Evolutionary conservation across 345 rosid genomes (phyloP), one percentile per base, ranked within the genome.

Genomic region (Acer yangbiense): DNA sequence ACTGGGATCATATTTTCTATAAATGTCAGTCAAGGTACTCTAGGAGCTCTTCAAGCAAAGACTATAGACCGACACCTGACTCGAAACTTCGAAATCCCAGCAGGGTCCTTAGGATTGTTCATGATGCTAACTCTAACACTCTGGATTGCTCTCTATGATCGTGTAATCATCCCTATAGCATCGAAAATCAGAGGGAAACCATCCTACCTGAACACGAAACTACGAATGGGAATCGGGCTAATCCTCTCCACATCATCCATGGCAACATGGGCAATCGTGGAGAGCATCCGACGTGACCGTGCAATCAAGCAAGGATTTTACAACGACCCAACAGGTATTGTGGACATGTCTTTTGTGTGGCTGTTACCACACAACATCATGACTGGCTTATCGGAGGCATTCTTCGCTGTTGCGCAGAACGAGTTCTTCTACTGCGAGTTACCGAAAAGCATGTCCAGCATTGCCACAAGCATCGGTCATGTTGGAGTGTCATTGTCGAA

Each of bases 41-140:
- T 91, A 44, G 35, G 29, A 58, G 76, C 84, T 60, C 80, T 88
- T 32, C 85, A 87, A 83, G 93, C 89, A 6, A 62, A 21, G 52
- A 62, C 86, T 58, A 86, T 91, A 90, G 90, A 87, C 77, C 73
- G 91, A 6, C 89, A 83, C 69, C 73, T 90, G 11, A 83, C 88
- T 25, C 18, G 82, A 0, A 80, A 71, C 2, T 89, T 89, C 21
- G 73, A 92, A 77, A 82, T 91, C 76, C 93, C 90, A 7, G 81
- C 90, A 7, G 89, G 87, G 17, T 85, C 92, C 9, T 85, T 84
- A 11, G 46, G 78, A 29, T 65, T 82, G 44, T 86, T 93, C 18
- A 9, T 79, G 64, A 29, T 87, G 21, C 61, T 84, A 27, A 27
- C 91, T 17, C 48, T 88, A 48, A 75, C 82, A 55, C 0, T 76